Evolutionary conservation across 257 asterid genomes (phyloP).

Genomic region (Capsicum baccatum): DNA sequence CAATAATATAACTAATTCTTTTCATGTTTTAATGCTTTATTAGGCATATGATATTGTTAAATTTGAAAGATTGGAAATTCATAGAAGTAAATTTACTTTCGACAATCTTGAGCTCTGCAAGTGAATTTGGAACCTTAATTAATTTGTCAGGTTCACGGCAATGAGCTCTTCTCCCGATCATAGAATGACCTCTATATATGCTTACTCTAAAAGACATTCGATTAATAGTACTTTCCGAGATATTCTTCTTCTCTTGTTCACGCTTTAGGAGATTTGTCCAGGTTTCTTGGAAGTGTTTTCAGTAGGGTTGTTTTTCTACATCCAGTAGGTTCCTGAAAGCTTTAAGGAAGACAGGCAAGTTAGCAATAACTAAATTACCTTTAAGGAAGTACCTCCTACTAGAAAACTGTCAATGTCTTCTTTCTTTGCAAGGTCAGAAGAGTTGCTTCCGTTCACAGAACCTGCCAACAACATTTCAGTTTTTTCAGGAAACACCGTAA

Average conservation of each 20-base stretch:
- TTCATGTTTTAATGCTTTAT: background rate
- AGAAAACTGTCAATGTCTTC: slow-evolving; percentile 30
- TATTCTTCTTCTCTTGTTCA: no score
- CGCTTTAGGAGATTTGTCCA: no score
- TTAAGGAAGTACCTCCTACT: slow-evolving; percentile 36
- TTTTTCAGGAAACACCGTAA: background rate
- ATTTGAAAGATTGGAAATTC: background rate
- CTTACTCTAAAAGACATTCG: slow-evolving; percentile 47
- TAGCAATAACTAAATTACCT: slow-evolving; percentile 53
- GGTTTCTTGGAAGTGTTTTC: no score
- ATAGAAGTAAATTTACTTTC: slow-evolving; percentile 55
- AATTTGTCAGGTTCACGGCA: slow-evolving; percentile 74
- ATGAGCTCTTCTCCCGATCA: slow-evolving; percentile 42
- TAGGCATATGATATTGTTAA: background rate
- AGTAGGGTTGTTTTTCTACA: no score
- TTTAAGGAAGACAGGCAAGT: background rate
- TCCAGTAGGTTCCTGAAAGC: no score
- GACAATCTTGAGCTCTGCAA: slow-evolving; percentile 61
- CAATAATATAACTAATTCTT: background rate
- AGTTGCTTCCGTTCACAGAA: slow-evolving; percentile 35
- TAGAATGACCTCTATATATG: slow-evolving; percentile 77
- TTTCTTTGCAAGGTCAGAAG: slow-evolving; percentile 31
- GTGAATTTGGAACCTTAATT: slow-evolving; percentile 59
- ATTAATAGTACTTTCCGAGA: no score
- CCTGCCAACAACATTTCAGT: slow-evolving; percentile 52